These are phyloP conservation scores for Lepidium sativum DNA, from an alignment of 345 rosid genomes.

Conservation along the genomic window DNA sequence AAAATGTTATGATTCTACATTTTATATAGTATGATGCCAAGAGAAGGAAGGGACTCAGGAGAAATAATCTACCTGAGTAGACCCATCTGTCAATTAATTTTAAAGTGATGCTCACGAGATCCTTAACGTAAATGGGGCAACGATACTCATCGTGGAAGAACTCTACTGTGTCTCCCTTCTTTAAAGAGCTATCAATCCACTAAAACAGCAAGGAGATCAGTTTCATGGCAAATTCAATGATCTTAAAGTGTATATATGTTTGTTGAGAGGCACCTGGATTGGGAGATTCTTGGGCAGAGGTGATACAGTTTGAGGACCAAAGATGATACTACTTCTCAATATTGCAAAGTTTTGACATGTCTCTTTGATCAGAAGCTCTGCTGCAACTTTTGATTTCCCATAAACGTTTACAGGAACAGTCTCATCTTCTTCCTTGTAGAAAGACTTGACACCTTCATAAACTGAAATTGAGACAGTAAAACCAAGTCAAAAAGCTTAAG, in stretches of 20 bases:
- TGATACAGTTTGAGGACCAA: conserved; percentile 77
- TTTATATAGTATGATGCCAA: neutral
- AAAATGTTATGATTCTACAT: conserved; percentile 3
- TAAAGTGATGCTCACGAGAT: conserved; percentile 45
- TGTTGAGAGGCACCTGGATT: conserved; percentile 49
- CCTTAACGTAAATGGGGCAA: conserved; percentile 81
- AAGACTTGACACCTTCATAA: conserved; percentile 76
- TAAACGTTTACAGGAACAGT: conserved; percentile 67
- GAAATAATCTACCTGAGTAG: conserved; percentile 36
- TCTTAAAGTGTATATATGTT: neutral
- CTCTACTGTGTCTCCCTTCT: conserved; percentile 57
- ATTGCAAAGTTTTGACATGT: conserved; percentile 62
- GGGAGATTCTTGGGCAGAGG: conserved; percentile 88
- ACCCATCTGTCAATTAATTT: conserved; percentile 47
- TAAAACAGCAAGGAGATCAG: conserved; percentile 24
- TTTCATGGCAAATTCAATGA: neutral
- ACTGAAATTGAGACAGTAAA: conserved; percentile 30
- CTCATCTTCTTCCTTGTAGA: conserved; percentile 88
- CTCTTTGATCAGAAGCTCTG: conserved; percentile 57
- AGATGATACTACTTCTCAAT: conserved; percentile 79
- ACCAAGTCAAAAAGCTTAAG: conserved; percentile 2
- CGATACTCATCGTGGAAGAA: conserved; percentile 84
- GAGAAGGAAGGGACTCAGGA: neutral
- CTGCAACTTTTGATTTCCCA: conserved; percentile 81
- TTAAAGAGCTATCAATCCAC: conserved; percentile 79